phyloP scores from a whole-genome alignment of 2,329 filamentous ascomycete species.

The Trichoderma cornu-damae region DNA sequence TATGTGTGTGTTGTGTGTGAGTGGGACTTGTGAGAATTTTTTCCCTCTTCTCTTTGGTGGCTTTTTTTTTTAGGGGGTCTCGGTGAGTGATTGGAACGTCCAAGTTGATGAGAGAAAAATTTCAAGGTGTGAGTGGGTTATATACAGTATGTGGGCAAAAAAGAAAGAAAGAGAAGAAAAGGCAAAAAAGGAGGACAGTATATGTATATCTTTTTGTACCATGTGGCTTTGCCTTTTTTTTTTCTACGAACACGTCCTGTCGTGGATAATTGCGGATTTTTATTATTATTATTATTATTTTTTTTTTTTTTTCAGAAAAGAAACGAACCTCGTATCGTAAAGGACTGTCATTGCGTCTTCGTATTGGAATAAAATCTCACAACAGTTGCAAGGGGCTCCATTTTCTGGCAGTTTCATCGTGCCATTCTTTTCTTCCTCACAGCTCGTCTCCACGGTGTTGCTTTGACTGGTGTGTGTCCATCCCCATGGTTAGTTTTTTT shows the following conservation, averaged over 20 bases:
- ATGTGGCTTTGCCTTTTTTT: background rate
- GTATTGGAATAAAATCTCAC: background rate
- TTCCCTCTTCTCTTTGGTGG: too few relatives aligned
- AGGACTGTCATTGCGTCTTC: background rate
- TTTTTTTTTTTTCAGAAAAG: background rate
- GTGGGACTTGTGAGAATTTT: background rate
- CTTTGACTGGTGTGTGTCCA: background rate
- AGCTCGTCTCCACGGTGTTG: background rate
- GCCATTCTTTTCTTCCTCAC: background rate
- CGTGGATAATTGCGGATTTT: background rate
- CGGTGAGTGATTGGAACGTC: too few relatives aligned
- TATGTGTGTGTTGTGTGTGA: background rate
- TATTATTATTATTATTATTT: too few relatives aligned
- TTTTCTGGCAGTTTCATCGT: background rate
- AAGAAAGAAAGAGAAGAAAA: too few relatives aligned
- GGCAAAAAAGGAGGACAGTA: background rate
- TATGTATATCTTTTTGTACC: background rate
- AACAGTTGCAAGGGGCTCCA: background rate
- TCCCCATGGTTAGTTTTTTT: too few relatives aligned
- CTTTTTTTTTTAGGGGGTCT: too few relatives aligned
- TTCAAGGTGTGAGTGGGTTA: constrained; percentile 7
- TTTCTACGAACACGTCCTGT: background rate
- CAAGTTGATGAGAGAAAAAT: background rate
- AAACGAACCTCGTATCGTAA: background rate
- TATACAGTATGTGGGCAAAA: constrained; percentile 7